Conservation (phyloP, 805 yeast species). For the Torulaspora maleeae region DNA sequence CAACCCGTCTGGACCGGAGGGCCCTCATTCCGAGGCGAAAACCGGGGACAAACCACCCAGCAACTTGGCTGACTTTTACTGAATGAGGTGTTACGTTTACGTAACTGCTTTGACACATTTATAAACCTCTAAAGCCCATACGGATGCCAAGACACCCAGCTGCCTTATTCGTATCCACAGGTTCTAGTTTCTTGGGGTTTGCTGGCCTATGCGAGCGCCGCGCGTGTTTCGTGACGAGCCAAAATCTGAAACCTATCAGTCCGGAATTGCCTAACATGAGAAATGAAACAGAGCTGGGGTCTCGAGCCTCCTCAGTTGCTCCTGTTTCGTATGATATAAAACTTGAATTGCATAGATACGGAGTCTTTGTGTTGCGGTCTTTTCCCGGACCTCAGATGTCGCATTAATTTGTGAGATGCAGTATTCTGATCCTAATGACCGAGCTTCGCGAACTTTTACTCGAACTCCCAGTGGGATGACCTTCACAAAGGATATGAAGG, state of each 20-base stretch:
- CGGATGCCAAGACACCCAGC: not conserved
- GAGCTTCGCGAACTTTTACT: slow-evolving; percentile 42
- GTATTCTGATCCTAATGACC: slow-evolving; percentile 36
- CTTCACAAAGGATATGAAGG: slow-evolving; percentile 53
- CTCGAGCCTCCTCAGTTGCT: no score
- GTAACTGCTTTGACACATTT: not conserved
- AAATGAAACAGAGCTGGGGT: not conserved
- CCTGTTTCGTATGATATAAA: not conserved
- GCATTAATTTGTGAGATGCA: not conserved
- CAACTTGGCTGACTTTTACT: slow-evolving; percentile 15
- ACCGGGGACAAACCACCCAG: slow-evolving; percentile 7
- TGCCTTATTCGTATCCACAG: not conserved
- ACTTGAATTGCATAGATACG: not conserved
- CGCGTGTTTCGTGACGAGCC: slow-evolving; percentile 3
- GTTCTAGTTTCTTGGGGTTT: slow-evolving; percentile 7
- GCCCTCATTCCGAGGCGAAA: not conserved
- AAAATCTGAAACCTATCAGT: slow-evolving; percentile 6
- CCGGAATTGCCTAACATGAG: not conserved
- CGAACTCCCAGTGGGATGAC: slow-evolving; percentile 52
- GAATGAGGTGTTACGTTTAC: not conserved
- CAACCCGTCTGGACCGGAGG: not conserved
- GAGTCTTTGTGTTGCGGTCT: not conserved
- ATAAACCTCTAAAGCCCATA: not conserved
- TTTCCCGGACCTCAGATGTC: not conserved
- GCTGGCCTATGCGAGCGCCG: slow-evolving; percentile 5